Percentiles rank a stretch among this genome's conserved stretches.
These are phyloP conservation scores for Brettanomyces custersianus DNA, from an alignment of 805 yeast species.

Conservation along the genomic window DNA sequence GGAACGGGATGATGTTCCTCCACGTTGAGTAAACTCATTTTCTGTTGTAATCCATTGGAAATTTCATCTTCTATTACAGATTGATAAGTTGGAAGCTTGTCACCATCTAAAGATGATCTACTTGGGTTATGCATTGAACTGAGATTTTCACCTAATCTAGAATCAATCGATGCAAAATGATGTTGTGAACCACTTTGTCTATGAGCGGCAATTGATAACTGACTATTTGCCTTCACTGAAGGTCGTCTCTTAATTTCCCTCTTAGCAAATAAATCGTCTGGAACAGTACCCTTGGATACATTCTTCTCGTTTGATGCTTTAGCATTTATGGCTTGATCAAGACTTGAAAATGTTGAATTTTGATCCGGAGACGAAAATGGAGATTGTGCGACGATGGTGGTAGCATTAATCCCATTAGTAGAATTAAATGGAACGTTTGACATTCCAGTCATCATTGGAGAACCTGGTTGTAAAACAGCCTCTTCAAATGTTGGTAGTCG, in stretches of 20 bases:
- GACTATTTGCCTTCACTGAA: background rate
- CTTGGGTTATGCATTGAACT: conserved; percentile 14
- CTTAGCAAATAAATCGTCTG: conserved; percentile 7
- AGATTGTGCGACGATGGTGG: conserved; percentile 27
- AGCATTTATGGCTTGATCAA: conserved; percentile 6
- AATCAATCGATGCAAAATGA: conserved; percentile 1
- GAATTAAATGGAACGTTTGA: conserved; percentile 25
- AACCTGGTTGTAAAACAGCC: conserved; percentile 41
- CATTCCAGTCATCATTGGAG: conserved; percentile 34
- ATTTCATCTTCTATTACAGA: conserved; percentile 16
- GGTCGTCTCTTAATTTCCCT: conserved; percentile 4
- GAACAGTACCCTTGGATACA: background rate
- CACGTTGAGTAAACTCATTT: conserved; percentile 18
- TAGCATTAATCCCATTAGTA: conserved; percentile 25
- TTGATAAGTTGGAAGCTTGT: conserved; percentile 21
- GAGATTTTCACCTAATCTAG: background rate
- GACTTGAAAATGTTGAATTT: conserved; percentile 8
- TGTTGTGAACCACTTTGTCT: background rate
- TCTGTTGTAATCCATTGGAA: conserved; percentile 12
- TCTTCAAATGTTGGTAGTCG: conserved; percentile 57
- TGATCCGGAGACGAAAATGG: conserved; percentile 26
- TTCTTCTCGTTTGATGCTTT: conserved; percentile 11
- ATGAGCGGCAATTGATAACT: conserved; percentile 2
- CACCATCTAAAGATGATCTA: conserved; percentile 16
- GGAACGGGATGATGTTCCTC: conserved; percentile 5